phyloP scores from a whole-genome alignment of 2,329 filamentous ascomycete species.

The Colletotrichum sp. region DNA sequence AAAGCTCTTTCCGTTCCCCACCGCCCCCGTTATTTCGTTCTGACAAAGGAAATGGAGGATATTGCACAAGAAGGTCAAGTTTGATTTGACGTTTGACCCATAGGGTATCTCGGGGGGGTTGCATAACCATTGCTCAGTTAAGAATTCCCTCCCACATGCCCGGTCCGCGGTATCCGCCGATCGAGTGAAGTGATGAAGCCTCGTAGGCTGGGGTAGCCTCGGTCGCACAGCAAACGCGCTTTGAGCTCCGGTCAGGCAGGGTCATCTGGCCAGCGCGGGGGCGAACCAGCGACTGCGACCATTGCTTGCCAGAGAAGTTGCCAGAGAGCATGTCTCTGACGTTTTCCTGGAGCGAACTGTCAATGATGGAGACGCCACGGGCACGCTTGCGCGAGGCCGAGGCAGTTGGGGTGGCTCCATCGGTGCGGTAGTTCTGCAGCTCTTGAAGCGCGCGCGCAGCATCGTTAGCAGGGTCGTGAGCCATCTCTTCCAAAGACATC shows the following conservation, averaged over 20 bases:
- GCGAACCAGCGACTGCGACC: slow-evolving; percentile 43
- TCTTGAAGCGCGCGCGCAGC: slow-evolving; percentile 65
- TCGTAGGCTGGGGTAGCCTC: slow-evolving; percentile 58
- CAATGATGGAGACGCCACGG: slow-evolving; percentile 58
- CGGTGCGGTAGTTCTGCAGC: slow-evolving; percentile 59
- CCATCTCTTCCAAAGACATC: slow-evolving; percentile 48
- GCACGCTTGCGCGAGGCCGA: slow-evolving; percentile 57
- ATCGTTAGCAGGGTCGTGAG: slow-evolving; percentile 50
- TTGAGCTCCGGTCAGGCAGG: slow-evolving; percentile 42
- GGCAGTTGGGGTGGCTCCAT: slow-evolving; percentile 42
- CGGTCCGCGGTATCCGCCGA: slow-evolving; percentile 57
- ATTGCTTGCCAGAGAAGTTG: slow-evolving; percentile 34
- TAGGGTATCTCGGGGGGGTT: neutral
- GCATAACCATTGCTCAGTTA: slow-evolving; percentile 41
- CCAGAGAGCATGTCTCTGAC: slow-evolving; percentile 66
- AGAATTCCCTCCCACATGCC: slow-evolving; percentile 73
- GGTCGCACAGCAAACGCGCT: slow-evolving; percentile 70
- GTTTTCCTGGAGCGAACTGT: slow-evolving; percentile 68
- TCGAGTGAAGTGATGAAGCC: slow-evolving; percentile 51
- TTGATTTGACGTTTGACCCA: neutral
- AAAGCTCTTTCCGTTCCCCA: slow-evolving; percentile 32
- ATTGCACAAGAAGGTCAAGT: slow-evolving; percentile 18
- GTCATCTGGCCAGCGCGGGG: slow-evolving; percentile 35
- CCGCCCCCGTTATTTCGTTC: slow-evolving; percentile 24
- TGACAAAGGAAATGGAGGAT: slow-evolving; percentile 25